Evolutionary conservation across 1,139 yeast genomes (phyloP).

Genomic region (Geotrichum phurueaensis): DNA sequence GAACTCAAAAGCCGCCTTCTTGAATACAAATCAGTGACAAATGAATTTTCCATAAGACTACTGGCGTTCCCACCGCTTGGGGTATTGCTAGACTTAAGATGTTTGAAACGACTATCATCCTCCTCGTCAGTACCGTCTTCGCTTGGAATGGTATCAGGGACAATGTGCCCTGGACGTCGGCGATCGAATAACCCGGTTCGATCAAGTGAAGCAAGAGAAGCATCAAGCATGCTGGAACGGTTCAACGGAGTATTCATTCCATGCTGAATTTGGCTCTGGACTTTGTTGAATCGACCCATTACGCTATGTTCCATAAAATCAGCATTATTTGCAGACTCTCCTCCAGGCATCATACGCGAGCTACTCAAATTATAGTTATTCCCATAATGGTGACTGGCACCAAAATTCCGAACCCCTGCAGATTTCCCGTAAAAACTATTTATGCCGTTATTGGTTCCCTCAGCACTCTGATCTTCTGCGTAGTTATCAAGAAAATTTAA

Average conservation of each 20-base stretch:
- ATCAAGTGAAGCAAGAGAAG: slow-evolving; percentile 1
- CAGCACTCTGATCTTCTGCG: slow-evolving; percentile 39
- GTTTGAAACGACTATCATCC: slow-evolving; percentile 13
- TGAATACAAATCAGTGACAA: slow-evolving; percentile 12
- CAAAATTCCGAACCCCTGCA: background rate
- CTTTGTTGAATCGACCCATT: slow-evolving; percentile 27
- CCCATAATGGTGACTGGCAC: background rate
- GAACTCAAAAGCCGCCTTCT: slow-evolving; percentile 12
- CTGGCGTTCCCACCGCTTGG: background rate
- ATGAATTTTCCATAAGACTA: slow-evolving; percentile 8
- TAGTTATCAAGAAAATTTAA: slow-evolving; percentile 81
- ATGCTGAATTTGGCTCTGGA: slow-evolving; percentile 14
- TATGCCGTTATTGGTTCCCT: background rate
- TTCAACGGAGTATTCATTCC: slow-evolving; percentile 11
- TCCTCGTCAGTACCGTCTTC: slow-evolving; percentile 15
- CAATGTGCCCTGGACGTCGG: background rate
- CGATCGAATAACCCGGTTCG: background rate
- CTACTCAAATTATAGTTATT: background rate
- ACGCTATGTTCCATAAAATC: slow-evolving; percentile 28
- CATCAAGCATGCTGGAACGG: slow-evolving; percentile 14
- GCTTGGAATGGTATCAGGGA: slow-evolving; percentile 9
- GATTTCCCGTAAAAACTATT: slow-evolving; percentile 5
- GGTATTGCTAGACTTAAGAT: background rate
- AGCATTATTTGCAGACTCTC: background rate
- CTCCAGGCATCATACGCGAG: background rate